Base-by-base conservation (phyloP, 108 stramenopile species). In the Poteriospumella lacustris region DNA sequence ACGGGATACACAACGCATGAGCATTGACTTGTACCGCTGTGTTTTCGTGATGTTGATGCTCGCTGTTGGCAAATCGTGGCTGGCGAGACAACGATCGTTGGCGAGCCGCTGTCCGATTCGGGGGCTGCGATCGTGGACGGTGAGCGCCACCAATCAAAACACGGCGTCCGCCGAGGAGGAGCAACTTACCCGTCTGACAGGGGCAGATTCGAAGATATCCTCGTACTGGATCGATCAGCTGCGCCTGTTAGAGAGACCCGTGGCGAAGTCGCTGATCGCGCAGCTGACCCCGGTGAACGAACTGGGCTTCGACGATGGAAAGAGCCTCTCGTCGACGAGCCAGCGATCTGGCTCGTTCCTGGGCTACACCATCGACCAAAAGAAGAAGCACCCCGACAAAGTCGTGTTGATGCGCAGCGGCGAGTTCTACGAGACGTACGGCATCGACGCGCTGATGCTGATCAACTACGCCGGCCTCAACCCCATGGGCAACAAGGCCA, bases 401-500 rank as follows among this genome's bases (percentile, higher is more conserved):
- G 80, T 95, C 9, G 83, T 97, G 15, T 59, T 87, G 41, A 85
- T 90, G 5, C 85, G 94, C 28, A 92, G 93, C 34, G 96, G 96
- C 12, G 96, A 97, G 80, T 97, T 97, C 83, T 97, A 95, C 77
- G 96, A 97, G 87, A 89, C 93, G 1, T 95, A 86, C 79, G 96
- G 96, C n/a, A 68, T 94, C 2, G 96, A 97, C 86, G 94, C 95
- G 0, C 78, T 96, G 43, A 70, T 97, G 82, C 82, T 97, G 40
- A 89, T 97, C 43, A 92, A 96, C 64, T 91, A 95, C 80, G 89
- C 89, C 34, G 96, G 96, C 24, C 80, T 97, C 68, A 97, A 97
- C 76, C 84, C 92, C n/a, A 97, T 97, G 96, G 96, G 85, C 2
- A 87, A 86, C 19, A 92, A 92, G 79, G 90, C 89, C 28, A 89